Conservation (phyloP, 768 basidiomycete species). For the Lactarius hengduanensis region DNA sequence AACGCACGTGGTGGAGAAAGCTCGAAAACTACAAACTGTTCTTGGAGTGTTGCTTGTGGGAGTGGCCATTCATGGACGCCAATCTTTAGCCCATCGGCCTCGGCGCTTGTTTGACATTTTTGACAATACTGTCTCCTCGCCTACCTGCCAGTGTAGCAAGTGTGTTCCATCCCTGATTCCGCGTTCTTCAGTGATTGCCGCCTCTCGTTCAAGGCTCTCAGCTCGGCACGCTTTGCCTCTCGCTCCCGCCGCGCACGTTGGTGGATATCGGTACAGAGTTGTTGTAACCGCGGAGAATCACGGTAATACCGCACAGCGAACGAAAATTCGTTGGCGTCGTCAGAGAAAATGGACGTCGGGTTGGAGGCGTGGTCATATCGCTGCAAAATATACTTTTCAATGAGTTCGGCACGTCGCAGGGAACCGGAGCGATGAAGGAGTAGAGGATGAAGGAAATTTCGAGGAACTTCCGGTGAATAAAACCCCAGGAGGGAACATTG, state of each 20-base stretch:
- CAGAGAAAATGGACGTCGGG: background rate
- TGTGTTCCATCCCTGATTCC: background rate
- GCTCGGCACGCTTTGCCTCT: background rate
- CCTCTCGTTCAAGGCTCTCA: background rate
- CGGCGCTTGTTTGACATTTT: too few species aligned
- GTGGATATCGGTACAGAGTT: background rate
- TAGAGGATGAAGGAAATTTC: background rate
- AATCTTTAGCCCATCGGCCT: too few species aligned
- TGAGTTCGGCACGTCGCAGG: background rate
- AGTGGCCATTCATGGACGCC: too few species aligned
- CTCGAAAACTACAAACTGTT: too few species aligned
- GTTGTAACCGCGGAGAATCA: background rate
- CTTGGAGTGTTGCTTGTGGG: too few species aligned
- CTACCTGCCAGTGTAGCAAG: too few species aligned
- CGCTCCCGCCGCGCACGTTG: background rate
- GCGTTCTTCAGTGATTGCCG: background rate
- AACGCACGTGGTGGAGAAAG: too few species aligned
- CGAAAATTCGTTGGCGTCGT: background rate
- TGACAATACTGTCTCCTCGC: too few species aligned
- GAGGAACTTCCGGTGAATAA: constrained; percentile 1
- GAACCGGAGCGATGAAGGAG: background rate
- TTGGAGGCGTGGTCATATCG: background rate
- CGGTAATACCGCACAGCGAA: background rate
- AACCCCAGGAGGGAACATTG: background rate
- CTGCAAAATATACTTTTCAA: background rate